These are phyloP conservation scores for Phytophthora brassicae DNA, from an alignment of 352 stramenopile species.

Conservation along the genomic window DNA sequence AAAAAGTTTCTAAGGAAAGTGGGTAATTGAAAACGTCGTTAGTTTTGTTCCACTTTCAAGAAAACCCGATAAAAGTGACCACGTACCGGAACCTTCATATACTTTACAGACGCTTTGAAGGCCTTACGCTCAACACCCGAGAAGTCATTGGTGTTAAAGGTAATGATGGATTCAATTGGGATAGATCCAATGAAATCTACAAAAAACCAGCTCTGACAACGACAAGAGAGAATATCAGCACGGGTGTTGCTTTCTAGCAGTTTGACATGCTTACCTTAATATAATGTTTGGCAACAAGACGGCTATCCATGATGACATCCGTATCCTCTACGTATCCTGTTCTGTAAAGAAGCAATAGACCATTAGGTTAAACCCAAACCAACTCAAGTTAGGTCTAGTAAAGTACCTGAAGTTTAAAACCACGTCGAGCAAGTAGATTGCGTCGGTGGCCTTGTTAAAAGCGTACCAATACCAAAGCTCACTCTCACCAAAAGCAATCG, in stretches of 20 bases:
- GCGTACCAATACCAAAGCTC: slow-evolving; percentile 42
- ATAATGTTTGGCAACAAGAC: slow-evolving; percentile 49
- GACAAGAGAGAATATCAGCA: background rate
- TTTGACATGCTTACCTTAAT: slow-evolving; percentile 31
- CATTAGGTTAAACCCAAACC: background rate
- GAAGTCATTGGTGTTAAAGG: slow-evolving; percentile 31
- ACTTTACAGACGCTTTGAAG: slow-evolving; percentile 66
- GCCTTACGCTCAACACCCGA: slow-evolving; percentile 57
- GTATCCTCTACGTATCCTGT: slow-evolving; percentile 61
- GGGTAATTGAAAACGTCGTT: background rate
- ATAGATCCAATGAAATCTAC: slow-evolving; percentile 60
- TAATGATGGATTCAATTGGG: slow-evolving; percentile 49
- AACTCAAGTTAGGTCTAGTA: background rate
- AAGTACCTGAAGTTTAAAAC: slow-evolving; percentile 55
- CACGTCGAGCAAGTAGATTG: slow-evolving; percentile 56
- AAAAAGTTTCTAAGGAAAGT: slow-evolving; percentile 54
- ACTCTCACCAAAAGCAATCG: slow-evolving; percentile 53
- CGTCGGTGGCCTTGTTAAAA: slow-evolving; percentile 53
- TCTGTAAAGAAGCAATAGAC: slow-evolving; percentile 18
- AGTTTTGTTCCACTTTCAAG: background rate
- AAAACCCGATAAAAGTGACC: background rate
- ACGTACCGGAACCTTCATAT: slow-evolving; percentile 59
- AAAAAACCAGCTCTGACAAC: slow-evolving; percentile 48
- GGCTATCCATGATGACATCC: slow-evolving; percentile 57
- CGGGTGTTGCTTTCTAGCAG: background rate